Conservation (phyloP, 805 yeast species). For the Candida parachauliodes region DNA sequence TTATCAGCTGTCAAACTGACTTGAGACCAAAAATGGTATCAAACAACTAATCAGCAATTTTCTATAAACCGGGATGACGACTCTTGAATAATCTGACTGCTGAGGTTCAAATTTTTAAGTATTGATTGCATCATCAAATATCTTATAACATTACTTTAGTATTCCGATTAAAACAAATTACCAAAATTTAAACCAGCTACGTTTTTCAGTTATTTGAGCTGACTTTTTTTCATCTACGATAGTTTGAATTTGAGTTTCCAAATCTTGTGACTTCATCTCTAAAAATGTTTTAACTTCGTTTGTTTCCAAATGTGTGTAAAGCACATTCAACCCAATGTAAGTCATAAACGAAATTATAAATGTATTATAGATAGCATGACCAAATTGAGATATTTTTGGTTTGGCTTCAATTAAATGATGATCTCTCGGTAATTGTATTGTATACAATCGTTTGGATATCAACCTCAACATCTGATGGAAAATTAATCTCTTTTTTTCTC, state of each 20-base stretch:
- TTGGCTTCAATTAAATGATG: constrained; percentile 11
- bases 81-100: no score
- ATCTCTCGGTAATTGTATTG: constrained; percentile 7
- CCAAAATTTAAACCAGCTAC: no score
- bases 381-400: constrained; percentile 35
- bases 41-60: no score
- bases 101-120: no score
- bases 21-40: no score
- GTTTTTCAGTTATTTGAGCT: constrained; percentile 8
- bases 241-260: constrained; percentile 24
- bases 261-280: constrained; percentile 14
- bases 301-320: constrained; percentile 31
- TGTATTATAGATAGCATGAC: constrained; percentile 33
- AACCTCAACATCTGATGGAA: no score
- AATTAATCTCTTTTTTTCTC: no score
- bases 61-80: no score
- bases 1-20: no score
- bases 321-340: constrained; percentile 31
- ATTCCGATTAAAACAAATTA: no score
- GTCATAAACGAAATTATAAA: constrained; percentile 38
- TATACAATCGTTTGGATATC: neutral
- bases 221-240: constrained; percentile 25
- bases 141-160: no score
- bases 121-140: no score
- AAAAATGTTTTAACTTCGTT: constrained; percentile 19